Evolutionary conservation across 1,139 yeast species (phyloP).

Genomic region (Hemisphaericaspora lyxosophila): DNA sequence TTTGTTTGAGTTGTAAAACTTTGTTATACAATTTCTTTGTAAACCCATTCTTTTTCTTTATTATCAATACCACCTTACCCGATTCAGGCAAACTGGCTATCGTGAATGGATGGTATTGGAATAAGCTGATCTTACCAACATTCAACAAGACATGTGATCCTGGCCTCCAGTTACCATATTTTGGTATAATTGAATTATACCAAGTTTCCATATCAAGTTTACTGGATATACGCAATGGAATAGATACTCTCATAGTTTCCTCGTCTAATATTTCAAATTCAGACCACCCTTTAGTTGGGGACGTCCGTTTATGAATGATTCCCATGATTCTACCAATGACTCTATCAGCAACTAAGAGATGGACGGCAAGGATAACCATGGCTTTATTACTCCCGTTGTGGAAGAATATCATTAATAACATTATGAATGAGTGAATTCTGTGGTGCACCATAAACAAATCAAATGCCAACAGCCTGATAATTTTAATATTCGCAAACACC

Average conservation of each 20-base stretch:
- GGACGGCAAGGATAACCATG: conserved; percentile 43
- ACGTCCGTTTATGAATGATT: conserved; percentile 29
- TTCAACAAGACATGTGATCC: conserved; percentile 48
- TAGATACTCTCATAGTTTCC: conserved; percentile 38
- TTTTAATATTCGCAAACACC: conserved; percentile 37
- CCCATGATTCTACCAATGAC: conserved; percentile 32
- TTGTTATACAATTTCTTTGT: conserved; percentile 34
- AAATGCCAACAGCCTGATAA: conserved; percentile 40
- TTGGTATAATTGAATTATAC: conserved; percentile 35
- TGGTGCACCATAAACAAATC: conserved; percentile 49
- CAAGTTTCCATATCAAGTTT: conserved; percentile 23
- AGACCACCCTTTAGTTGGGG: conserved; percentile 43
- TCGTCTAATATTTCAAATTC: conserved; percentile 43
- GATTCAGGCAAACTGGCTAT: conserved; percentile 39
- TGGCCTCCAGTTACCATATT: conserved; percentile 44
- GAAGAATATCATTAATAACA: conserved; percentile 45
- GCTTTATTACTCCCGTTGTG: conserved; percentile 40
- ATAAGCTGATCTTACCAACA: conserved; percentile 34
- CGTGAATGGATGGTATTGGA: conserved; percentile 52
- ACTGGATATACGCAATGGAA: conserved; percentile 27
- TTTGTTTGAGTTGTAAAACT: conserved; percentile 13
- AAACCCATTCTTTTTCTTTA: conserved; percentile 44
- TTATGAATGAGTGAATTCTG: conserved; percentile 40
- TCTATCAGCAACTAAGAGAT: conserved; percentile 46
- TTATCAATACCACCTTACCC: conserved; percentile 39